phyloP scores from a whole-genome alignment of 495 filamentous ascomycete genomes.

The Penicillium riverlandense region DNA sequence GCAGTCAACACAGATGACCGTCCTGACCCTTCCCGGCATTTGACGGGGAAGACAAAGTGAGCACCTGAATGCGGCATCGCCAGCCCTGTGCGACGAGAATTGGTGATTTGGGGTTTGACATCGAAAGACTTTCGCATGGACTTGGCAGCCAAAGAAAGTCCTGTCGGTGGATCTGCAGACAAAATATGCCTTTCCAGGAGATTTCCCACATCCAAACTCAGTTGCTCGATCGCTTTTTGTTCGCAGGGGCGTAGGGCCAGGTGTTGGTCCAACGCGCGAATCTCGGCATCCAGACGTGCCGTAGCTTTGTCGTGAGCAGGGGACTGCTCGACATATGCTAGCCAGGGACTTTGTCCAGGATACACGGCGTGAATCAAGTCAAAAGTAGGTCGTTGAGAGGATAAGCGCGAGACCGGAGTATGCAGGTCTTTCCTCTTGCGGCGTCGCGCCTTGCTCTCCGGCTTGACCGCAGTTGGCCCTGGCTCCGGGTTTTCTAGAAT shows the following conservation, averaged over 20 bases:
- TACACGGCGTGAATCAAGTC: background rate
- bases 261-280: constrained; percentile 38
- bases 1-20: background rate
- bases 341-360: constrained; percentile 25
- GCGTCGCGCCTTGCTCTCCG: background rate
- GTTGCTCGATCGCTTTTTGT: constrained; percentile 13
- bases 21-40: too few species aligned
- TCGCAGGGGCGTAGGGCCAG: constrained; percentile 31
- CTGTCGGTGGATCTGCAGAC: too few species aligned
- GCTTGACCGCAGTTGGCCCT: background rate
- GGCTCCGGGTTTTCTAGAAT: background rate
- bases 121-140: constrained; percentile 11
- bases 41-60: constrained; percentile 27
- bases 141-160: background rate
- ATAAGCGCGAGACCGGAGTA: too few species aligned
- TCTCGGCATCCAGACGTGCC: constrained; percentile 34
- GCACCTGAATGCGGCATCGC: constrained; percentile 44
- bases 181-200: too few species aligned
- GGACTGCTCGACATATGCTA: constrained; percentile 8
- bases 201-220: constrained; percentile 18
- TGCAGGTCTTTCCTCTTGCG: background rate
- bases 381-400: too few species aligned
- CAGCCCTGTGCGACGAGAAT: constrained; percentile 48
- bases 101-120: constrained; percentile 34
- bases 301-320: constrained; percentile 6